These are phyloP conservation scores for Bipolaris oryzae DNA, from an alignment of 2,329 filamentous ascomycete genomes.

Conservation along the genomic window DNA sequence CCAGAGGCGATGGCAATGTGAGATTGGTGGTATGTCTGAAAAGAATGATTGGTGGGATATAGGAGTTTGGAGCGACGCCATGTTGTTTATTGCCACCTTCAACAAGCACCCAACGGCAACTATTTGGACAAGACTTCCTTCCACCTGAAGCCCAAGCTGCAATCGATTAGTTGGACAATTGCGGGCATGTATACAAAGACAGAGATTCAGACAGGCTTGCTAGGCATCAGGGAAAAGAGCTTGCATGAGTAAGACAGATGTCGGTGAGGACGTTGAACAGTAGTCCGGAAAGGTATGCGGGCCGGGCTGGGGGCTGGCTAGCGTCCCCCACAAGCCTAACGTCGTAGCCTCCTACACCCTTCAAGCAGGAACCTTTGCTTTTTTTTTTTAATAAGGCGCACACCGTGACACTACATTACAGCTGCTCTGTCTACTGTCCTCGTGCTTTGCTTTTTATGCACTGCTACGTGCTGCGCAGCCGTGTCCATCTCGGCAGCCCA, in stretches of 20 bases:
- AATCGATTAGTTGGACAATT: constrained; percentile 11
- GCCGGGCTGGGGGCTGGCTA: constrained; percentile 4
- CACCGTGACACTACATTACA: background rate
- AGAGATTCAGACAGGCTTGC: background rate
- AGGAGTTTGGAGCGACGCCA: constrained; percentile 37
- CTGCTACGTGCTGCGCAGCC: background rate
- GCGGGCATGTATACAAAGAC: constrained; percentile 22
- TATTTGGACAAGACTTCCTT: constrained; percentile 28
- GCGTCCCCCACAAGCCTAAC: constrained; percentile 5
- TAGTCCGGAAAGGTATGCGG: constrained; percentile 1
- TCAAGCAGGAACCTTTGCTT: background rate
- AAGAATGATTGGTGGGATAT: constrained; percentile 18
- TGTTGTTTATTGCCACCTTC: constrained; percentile 11
- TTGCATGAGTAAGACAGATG: constrained; percentile 1
- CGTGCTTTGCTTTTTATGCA: background rate
- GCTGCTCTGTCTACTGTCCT: background rate
- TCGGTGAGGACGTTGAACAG: constrained; percentile 8
- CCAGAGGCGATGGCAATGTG: constrained; percentile 38
- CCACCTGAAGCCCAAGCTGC: constrained; percentile 29
- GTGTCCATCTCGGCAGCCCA: too few relatives aligned
- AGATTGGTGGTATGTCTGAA: constrained; percentile 25
- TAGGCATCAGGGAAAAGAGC: constrained; percentile 17
- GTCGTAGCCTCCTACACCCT: background rate
- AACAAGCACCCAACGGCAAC: constrained; percentile 3
- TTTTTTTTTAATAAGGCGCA: background rate